Conservation (phyloP, 352 stramenopile genomes). For the Pythium coloratum region DNA sequence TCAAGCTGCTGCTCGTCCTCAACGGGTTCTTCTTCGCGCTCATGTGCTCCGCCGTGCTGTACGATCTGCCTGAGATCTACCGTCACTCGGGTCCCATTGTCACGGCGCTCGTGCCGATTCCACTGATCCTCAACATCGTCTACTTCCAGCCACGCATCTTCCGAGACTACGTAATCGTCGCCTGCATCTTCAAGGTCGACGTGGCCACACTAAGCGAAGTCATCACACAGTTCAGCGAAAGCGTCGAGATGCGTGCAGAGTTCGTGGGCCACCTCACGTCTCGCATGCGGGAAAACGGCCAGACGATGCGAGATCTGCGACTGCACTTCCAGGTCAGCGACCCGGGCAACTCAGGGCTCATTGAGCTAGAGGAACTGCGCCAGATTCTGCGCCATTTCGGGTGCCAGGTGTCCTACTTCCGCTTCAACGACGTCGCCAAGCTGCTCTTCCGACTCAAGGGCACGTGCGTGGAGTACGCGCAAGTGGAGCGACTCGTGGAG, state of each 20-base stretch:
- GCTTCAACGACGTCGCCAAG: conserved; percentile 32
- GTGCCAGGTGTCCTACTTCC: conserved; percentile 27
- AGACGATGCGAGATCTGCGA: conserved; percentile 6
- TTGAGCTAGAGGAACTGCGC: conserved; percentile 25
- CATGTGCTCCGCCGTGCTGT: conserved; percentile 23
- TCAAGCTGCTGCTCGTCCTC: conserved; percentile 25
- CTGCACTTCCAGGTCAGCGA: conserved; percentile 16
- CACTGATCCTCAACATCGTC: conserved; percentile 23
- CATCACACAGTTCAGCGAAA: conserved; percentile 27
- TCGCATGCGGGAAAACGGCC: conserved; percentile 16
- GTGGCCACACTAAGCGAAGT: conserved; percentile 23
- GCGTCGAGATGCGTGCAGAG: conserved; percentile 22
- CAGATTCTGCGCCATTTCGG: conserved; percentile 20
- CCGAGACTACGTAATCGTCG: conserved; percentile 21
- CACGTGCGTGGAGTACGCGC: conserved; percentile 16
- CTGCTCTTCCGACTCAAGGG: conserved; percentile 23
- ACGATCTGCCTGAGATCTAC: conserved; percentile 22
- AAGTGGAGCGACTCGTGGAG: conserved; percentile 20
- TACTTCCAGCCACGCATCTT: conserved; percentile 26
- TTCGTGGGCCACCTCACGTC: conserved; percentile 20
- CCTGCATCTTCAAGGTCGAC: conserved; percentile 22
- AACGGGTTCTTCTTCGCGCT: conserved; percentile 29
- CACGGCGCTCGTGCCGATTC: conserved; percentile 8
- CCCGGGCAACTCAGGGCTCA: background rate
- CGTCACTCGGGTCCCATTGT: background rate